Evolutionary conservation across 441 rosid species (phyloP).

Genomic region (Corymbia citriodora): DNA sequence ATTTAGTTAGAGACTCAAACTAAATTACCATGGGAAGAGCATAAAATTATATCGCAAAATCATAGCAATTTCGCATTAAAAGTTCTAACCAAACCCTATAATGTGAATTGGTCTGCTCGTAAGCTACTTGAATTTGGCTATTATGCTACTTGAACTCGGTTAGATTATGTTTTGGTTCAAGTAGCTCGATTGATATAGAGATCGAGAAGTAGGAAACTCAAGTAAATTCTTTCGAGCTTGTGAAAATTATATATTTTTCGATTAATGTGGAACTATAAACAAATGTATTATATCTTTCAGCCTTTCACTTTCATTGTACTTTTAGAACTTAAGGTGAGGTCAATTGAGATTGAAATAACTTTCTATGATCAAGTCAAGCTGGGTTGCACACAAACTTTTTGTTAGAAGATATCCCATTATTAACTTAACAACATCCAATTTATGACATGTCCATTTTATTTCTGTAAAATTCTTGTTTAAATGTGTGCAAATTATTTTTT

Average conservation of each 20-base stretch:
- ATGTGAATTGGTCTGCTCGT: neutral
- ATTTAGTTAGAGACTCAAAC: neutral
- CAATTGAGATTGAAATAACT: neutral
- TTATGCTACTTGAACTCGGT: neutral
- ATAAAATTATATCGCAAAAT: neutral
- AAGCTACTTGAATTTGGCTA: neutral
- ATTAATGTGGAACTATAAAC: neutral
- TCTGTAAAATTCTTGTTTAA: neutral
- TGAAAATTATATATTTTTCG: neutral
- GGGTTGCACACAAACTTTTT: neutral
- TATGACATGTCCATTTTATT: neutral
- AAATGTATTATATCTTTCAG: neutral
- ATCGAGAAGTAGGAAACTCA: neutral
- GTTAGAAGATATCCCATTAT: neutral
- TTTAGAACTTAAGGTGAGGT: neutral
- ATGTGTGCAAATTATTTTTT: neutral
- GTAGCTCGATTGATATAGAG: neutral
- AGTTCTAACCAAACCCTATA: neutral
- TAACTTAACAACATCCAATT: neutral
- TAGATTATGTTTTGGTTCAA: neutral
- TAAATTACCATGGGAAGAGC: neutral
- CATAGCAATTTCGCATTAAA: fast-evolving
- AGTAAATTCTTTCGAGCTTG: neutral
- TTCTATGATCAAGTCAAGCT: neutral
- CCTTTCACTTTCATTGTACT: neutral